A percentile compares a stretch with the other conserved stretches of the same genome.
These are phyloP conservation scores for Apostasia ramifera DNA, from an alignment of 106 monocot genomes.

Conservation along the genomic window DNA sequence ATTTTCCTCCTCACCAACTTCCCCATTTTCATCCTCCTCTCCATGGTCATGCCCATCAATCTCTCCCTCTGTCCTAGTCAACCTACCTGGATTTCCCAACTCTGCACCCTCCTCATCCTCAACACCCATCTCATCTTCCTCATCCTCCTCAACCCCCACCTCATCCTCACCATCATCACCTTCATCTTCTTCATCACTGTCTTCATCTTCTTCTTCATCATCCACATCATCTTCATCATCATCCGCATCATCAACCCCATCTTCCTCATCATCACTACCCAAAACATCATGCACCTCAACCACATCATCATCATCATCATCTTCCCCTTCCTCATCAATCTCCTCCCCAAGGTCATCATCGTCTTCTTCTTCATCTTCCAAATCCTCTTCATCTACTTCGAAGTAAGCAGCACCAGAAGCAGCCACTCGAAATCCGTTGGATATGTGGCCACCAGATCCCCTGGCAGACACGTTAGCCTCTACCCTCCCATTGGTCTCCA, in stretches of 20 bases:
- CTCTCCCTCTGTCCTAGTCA: conserved; percentile 5
- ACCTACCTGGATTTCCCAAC: no score
- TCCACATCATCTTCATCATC: conserved; percentile 28
- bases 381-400: conserved; percentile 21
- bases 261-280: conserved; percentile 44
- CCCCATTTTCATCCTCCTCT: conserved; percentile 45
- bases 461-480: conserved; percentile 16
- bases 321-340: conserved; percentile 51
- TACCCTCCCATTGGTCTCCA: conserved; percentile 16
- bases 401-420: conserved; percentile 6
- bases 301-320: conserved; percentile 34
- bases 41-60: conserved; percentile 15
- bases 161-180: conserved; percentile 14
- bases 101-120: conserved; percentile 43
- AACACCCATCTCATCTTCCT: conserved; percentile 70
- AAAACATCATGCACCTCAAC: conserved; percentile 59
- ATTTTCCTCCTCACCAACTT: conserved; percentile 75
- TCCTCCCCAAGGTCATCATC: conserved; percentile 49
- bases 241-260: conserved; percentile 24
- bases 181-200: conserved; percentile 19
- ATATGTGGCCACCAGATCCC: conserved; percentile 13
- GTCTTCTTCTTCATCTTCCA: conserved; percentile 34
- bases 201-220: conserved; percentile 28
- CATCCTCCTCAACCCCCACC: conserved; percentile 24
- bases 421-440: conserved; percentile 63